Base-by-base conservation (phyloP, 306 rosid genomes). In the Dryas alaskensis region DNA sequence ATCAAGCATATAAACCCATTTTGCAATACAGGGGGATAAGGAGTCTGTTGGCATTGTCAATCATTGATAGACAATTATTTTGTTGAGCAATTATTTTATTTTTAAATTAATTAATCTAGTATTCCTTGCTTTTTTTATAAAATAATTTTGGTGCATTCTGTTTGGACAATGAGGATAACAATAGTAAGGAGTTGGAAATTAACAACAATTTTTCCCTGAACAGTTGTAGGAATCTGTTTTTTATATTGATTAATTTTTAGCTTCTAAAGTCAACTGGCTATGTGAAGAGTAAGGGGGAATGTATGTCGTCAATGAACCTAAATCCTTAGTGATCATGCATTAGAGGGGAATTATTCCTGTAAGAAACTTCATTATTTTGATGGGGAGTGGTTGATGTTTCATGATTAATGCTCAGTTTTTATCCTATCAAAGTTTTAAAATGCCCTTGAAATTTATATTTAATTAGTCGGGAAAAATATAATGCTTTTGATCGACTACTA, bases 11-110 rank as follows among this genome's bases (percentile, higher is more conserved):
- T 57, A 14, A 8, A 42, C 37, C 69, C 77, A 63, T 7, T 79
- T 65, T 39, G 67, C 47, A 62, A 14, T 58, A 58, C 27, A 49
- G 25, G 44, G 60, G 44, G 60, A 55, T 39, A 67, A 67, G 37
- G 8, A 60, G 80, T 77, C 75, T 60, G 63, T 37, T 79, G 72
- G 74, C 73, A n/a, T 46, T 27, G 25, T 68, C 65, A 53, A 60
- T 52, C 78, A 50, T 74, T 76, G 39, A 66, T 17, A 52, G 17
- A 14, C 9, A 43, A 25, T 22, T 22, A 45, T 12, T 54, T 55
- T 17, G 14, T 58, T 39, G 4, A 22, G 14, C 5, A 57, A 22
- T 16, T 43, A 64, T n/a, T 31, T 31, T 31, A 31, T 31, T 31
- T 31, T 48, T 67, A 12, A 2, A 19, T 3, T 19, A 44, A 5